Base-by-base conservation (phyloP, 2,329 filamentous ascomycete species). In the Macroventuria anomochaeta region DNA sequence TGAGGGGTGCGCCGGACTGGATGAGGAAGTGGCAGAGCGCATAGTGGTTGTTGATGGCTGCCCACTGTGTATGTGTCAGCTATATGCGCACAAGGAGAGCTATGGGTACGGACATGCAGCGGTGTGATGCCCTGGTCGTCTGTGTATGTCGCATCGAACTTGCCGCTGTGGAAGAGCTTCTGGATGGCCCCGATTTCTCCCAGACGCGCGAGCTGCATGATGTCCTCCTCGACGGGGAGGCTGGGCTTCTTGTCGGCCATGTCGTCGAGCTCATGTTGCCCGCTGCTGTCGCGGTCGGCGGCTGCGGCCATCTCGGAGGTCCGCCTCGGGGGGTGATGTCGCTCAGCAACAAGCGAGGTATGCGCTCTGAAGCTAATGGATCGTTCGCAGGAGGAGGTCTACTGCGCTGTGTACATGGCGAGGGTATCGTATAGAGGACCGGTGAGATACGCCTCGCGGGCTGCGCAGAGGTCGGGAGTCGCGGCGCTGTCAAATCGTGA, bases 11-110 rank as follows among this genome's bases (percentile, higher is more conserved):
- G 69, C 92, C 92, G 41, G 81, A 80, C 62, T 89, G 90, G 72
- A 99, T 85, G 37, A 99, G 86, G 76, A 96, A 97, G 75, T 95
- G 93, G 84, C 93, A 97, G 81, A 97, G 92, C 63, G 91, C 90
- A 79, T 93, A 96, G 74, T 97, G 95, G 72, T 97, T 97, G 79
- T 99, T 99, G 75, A 99, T 97, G 31, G 96, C 91, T 39, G 95
- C 95, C 95, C 95, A 99, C 91, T 99, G 72, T 49, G 52, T 18
- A 47, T 26, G 21, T 31, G 41, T 69, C 40, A 65, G 58, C 21
- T 10, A 18, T 13, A 5, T 18, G 25, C 15, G 33, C 36, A n/a
- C 15, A 20, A 20, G 2, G 11, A 36, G 32, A 7, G 2, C 1
- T 26, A 26, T 4, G n/a, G 20, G 38, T 50, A 58, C 78, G 67